Percentiles rank a stretch among this genome's conserved stretches.
Conservation (phyloP, 1,284 basidiomycete genomes). For the Ceratobasidium sp. region DNA sequence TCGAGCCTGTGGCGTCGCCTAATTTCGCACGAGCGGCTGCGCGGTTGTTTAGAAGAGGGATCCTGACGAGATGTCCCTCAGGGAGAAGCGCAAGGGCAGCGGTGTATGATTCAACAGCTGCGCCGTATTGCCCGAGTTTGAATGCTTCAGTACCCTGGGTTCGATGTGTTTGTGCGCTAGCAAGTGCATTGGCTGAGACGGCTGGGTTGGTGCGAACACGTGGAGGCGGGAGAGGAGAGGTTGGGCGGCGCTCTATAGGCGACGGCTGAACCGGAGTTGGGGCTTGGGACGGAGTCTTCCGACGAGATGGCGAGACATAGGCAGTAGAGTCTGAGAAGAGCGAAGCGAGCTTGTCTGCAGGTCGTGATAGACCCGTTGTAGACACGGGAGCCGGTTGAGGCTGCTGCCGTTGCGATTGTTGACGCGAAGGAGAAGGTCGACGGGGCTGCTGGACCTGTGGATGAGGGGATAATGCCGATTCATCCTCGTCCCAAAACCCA, state of each 20-base stretch:
- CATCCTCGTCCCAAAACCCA: constrained; percentile 66
- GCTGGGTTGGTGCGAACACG: constrained; percentile 55
- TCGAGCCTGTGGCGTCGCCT: constrained; percentile 79
- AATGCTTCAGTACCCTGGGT: constrained; percentile 82
- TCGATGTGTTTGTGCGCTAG: constrained; percentile 54
- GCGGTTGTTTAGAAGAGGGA: constrained; percentile 91
- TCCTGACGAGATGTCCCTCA: constrained; percentile 73
- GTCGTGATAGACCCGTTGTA: background rate
- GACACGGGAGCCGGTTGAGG: background rate
- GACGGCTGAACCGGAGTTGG: constrained; percentile 50
- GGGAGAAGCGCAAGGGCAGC: constrained; percentile 80
- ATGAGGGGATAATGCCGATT: constrained; percentile 25
- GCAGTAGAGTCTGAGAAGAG: constrained; percentile 45
- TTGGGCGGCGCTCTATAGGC: constrained; percentile 15
- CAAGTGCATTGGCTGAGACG: constrained; percentile 43
- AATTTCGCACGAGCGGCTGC: constrained; percentile 85
- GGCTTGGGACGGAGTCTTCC: constrained; percentile 56
- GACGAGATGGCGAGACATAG: constrained; percentile 71
- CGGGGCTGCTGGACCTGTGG: constrained; percentile 10
- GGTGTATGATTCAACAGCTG: constrained; percentile 83
- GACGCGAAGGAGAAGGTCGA: constrained; percentile 19
- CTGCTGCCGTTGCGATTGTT: background rate
- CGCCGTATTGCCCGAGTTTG: constrained; percentile 91
- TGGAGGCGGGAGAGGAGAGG: constrained; percentile 55
- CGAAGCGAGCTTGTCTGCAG: constrained; percentile 43